These are phyloP conservation scores for Corylus avellana DNA, from an alignment of 306 rosid species.

Conservation along the genomic window DNA sequence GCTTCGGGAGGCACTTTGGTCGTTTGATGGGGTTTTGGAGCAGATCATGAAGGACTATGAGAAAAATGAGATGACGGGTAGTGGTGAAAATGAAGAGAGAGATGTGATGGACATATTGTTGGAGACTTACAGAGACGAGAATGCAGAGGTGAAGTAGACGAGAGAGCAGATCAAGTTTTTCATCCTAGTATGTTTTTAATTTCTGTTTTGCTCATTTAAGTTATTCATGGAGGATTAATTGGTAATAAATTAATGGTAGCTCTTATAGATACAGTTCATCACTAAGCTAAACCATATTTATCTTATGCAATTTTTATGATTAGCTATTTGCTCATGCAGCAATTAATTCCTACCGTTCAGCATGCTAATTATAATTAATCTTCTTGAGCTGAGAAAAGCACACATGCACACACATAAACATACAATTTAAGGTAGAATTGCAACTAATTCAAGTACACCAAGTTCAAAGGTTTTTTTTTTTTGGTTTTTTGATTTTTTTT, in stretches of 20 bases:
- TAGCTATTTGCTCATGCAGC: too few species aligned
- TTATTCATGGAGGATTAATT: not conserved
- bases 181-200: not conserved
- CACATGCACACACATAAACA: not conserved
- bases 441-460: not conserved
- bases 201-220: not conserved
- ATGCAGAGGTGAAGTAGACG: not conserved
- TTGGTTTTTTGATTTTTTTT: too few species aligned
- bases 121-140: not conserved
- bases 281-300: too few species aligned
- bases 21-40: not conserved
- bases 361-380: too few species aligned
- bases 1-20: not conserved
- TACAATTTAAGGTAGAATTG: not conserved
- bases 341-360: too few species aligned
- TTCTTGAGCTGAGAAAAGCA: too few species aligned
- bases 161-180: not conserved
- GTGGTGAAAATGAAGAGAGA: not conserved
- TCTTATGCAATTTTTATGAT: too few species aligned
- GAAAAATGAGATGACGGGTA: not conserved
- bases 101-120: constrained; percentile 8
- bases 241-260: too few species aligned
- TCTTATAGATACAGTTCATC: too few species aligned
- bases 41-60: not conserved
- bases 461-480: too few species aligned